These are phyloP conservation scores for Nigrospora osmanthi DNA, from an alignment of 2,329 filamentous ascomycete species.

Conservation along the genomic window DNA sequence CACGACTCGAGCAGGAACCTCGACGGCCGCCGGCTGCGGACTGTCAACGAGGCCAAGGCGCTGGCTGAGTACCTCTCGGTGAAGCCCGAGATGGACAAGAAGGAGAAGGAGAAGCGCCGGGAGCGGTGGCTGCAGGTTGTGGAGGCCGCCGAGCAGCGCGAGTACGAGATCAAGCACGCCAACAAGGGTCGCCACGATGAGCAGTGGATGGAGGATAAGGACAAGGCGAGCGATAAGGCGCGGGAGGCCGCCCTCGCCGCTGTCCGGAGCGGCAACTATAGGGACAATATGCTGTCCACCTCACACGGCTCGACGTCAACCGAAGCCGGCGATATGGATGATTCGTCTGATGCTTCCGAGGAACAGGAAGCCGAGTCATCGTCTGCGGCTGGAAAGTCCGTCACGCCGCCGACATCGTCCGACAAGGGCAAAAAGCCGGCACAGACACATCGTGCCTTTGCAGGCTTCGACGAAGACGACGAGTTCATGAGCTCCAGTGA, in stretches of 20 bases:
- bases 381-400: conserved; percentile 35
- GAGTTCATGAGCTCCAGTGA: conserved; percentile 64
- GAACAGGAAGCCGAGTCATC: conserved; percentile 27
- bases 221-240: conserved; percentile 79
- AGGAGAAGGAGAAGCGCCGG: conserved; percentile 79
- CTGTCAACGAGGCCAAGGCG: conserved; percentile 90
- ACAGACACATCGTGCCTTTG: conserved; percentile 39
- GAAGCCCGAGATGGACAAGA: conserved; percentile 94
- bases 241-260: conserved; percentile 65
- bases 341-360: conserved; percentile 21
- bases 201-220: conserved; percentile 92
- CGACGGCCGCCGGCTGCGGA: conserved; percentile 81
- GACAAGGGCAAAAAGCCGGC: conserved; percentile 29
- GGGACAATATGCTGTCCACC: conserved; percentile 49
- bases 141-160: conserved; percentile 71
- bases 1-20: conserved; percentile 90
- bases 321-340: conserved; percentile 22
- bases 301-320: conserved; percentile 39
- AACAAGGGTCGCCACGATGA: conserved; percentile 68
- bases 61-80: conserved; percentile 90
- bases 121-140: conserved; percentile 86
- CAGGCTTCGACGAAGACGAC: conserved; percentile 74
- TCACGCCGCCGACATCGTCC: conserved; percentile 32
- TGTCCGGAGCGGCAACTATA: conserved; percentile 57
- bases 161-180: conserved; percentile 75